These are phyloP conservation scores for Nicotiana tabacum DNA, from an alignment of 257 asterid genomes.

Conservation along the genomic window DNA sequence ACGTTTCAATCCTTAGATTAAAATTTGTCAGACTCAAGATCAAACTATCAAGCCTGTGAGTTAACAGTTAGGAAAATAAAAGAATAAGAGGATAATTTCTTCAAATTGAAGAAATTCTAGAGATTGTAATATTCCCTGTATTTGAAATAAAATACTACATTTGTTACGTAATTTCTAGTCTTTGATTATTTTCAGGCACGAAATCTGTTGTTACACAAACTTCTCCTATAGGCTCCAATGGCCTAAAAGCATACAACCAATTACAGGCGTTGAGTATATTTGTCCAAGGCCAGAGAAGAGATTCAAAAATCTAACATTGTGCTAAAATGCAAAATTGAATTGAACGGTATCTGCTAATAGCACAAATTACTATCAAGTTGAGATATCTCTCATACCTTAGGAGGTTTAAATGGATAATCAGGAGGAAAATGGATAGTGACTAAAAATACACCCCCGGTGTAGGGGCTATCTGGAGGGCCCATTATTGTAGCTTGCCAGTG, in stretches of 20 bases:
- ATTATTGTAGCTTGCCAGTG: slow-evolving; percentile 10
- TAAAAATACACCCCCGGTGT: slow-evolving; percentile 6
- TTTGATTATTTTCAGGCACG: too few species aligned
- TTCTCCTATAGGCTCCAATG: neutral
- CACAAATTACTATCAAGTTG: neutral
- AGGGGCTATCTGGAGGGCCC: slow-evolving; percentile 12
- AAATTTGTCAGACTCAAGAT: too few species aligned
- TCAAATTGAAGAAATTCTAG: too few species aligned
- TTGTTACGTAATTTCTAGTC: too few species aligned
- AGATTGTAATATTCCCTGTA: too few species aligned
- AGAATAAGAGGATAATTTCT: too few species aligned
- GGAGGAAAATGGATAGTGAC: slow-evolving; percentile 13
- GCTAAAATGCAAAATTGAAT: neutral
- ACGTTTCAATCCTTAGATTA: too few species aligned
- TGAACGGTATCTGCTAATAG: neutral
- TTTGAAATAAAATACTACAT: too few species aligned
- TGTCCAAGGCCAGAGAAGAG: neutral
- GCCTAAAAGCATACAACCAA: neutral
- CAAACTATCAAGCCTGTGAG: too few species aligned
- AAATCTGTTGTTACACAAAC: too few species aligned
- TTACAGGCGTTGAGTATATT: neutral
- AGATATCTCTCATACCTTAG: neutral
- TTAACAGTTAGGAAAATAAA: too few species aligned
- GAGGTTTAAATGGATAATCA: slow-evolving; percentile 12
- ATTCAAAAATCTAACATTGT: neutral